These are phyloP conservation scores for Phaffomyces thermotolerans DNA, from an alignment of 805 yeast genomes.

Conservation along the genomic window DNA sequence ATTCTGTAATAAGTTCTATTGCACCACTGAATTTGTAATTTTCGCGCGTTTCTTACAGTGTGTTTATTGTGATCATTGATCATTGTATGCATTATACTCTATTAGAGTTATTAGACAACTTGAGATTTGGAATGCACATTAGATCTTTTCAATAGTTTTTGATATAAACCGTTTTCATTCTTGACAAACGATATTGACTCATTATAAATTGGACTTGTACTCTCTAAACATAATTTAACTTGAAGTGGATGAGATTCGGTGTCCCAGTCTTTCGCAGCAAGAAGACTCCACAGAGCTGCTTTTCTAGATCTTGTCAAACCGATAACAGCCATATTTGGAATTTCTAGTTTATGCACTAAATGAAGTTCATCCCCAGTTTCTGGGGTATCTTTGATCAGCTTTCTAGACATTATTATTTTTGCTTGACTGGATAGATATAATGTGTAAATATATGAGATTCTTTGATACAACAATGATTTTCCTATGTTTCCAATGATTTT, in stretches of 20 bases:
- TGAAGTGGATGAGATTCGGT: conserved; percentile 22
- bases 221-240: conserved; percentile 24
- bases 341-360: conserved; percentile 25
- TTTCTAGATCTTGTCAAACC: conserved; percentile 64
- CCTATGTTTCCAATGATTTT: conserved; percentile 40
- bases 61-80: too few species aligned
- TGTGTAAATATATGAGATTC: conserved; percentile 47
- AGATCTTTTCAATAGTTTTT: conserved; percentile 3
- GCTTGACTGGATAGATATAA: conserved; percentile 34
- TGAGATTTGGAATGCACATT: background rate
- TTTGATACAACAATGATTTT: conserved; percentile 43
- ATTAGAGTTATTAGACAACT: too few species aligned
- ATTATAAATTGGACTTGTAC: conserved; percentile 25
- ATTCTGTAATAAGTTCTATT: too few species aligned
- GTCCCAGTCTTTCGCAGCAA: conserved; percentile 71
- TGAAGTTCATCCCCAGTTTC: conserved; percentile 6
- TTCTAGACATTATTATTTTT: conserved; percentile 23
- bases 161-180: conserved; percentile 17
- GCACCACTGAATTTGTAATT: too few species aligned
- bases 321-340: conserved; percentile 31
- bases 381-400: conserved; percentile 13
- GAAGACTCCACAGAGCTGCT: conserved; percentile 66
- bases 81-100: too few species aligned
- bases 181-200: conserved; percentile 15
- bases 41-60: too few species aligned